Evolutionary conservation across 2,329 filamentous ascomycete species (phyloP), one percentile per base, ranked within the genome.

Genomic region (Neonectria ditissima): DNA sequence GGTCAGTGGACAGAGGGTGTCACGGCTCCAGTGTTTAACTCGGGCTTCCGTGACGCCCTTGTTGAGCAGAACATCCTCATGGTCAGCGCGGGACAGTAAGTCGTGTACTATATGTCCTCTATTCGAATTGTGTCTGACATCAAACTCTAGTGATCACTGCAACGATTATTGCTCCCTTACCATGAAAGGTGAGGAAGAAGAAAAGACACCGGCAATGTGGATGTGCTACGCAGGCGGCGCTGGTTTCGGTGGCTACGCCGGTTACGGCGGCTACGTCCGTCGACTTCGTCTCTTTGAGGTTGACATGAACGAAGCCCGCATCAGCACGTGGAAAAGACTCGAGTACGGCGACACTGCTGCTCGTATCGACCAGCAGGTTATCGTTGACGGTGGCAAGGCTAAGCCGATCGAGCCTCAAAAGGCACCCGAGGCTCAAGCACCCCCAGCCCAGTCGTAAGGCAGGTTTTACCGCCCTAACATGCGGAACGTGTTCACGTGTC

Each of bases 141-240:
- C n/a, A 13, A 34, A 20, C 30, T 34, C 13, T 48, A 92, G 90
- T 77, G 96, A 99, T 75, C 96, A 99, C 76, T 95, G 92, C 69
- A 99, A 99, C 76, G 96, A 99, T 75, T 98, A 97, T 78, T 99
- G 96, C 78, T 90, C 92, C 67, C 85, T 97, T 9, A 89, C 86
- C 1, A 78, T 75, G 18, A 56, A 77, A 39, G 75, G 75, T 22
- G 75, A 82, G 4, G 73, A 64, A 14, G 80, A 86, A 43, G 78
- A 83, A 22, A 79, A 83, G n/a, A 84, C 85, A 52, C 90, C 91
- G 0, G 87, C 91, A 30, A 81, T 98, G 2, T 99, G 96, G 96
- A 97, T 99, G 94, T 99, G 96, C 82, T 98, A 98, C 78, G 95
- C 90, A 9, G 96, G 96, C 32, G 96, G 92, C 26, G 88, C 90